Evolutionary conservation across 2,329 filamentous ascomycete species (phyloP).

Genomic region (Coniochaeta prunicola): DNA sequence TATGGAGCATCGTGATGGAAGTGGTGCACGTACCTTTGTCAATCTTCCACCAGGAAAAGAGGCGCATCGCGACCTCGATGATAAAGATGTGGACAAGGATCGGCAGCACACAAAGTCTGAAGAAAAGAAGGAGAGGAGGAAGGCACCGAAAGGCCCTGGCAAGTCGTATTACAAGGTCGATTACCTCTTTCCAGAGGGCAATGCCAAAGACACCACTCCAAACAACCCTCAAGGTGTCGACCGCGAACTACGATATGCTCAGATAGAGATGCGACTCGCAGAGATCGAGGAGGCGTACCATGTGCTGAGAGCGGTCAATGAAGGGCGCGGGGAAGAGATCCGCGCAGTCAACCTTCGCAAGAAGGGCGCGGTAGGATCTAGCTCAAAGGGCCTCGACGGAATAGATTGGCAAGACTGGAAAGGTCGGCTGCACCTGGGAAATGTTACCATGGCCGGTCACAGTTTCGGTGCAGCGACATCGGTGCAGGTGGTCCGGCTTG

Average conservation of each 20-base stretch:
- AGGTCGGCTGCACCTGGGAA: constrained; percentile 43
- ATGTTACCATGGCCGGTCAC: constrained; percentile 57
- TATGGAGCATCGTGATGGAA: constrained; percentile 59
- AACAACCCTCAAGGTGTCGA: constrained; percentile 55
- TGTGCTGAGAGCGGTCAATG: constrained; percentile 46
- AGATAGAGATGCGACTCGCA: constrained; percentile 55
- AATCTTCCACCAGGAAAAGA: constrained; percentile 37
- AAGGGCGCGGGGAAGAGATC: constrained; percentile 44
- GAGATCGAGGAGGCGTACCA: constrained; percentile 58
- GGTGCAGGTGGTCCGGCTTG: constrained; percentile 50
- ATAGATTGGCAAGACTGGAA: constrained; percentile 50
- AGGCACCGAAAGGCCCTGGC: constrained; percentile 12
- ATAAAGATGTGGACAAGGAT: constrained; percentile 12
- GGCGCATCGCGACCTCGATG: constrained; percentile 8
- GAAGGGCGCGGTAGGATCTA: constrained; percentile 51
- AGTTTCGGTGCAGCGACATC: constrained; percentile 61
- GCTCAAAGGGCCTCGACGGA: constrained; percentile 49
- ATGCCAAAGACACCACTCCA: constrained; percentile 41
- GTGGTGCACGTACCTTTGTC: constrained; percentile 52
- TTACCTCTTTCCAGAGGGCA: constrained; percentile 56
- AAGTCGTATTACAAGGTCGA: constrained; percentile 43
- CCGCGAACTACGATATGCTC: constrained; percentile 48
- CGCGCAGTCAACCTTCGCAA: constrained; percentile 44
- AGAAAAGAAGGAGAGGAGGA: constrained; percentile 10
- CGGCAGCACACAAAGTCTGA: constrained; percentile 17